Evolutionary conservation across 2,329 filamentous ascomycete genomes (phyloP).

Genomic region (Ceratocystis destructans): DNA sequence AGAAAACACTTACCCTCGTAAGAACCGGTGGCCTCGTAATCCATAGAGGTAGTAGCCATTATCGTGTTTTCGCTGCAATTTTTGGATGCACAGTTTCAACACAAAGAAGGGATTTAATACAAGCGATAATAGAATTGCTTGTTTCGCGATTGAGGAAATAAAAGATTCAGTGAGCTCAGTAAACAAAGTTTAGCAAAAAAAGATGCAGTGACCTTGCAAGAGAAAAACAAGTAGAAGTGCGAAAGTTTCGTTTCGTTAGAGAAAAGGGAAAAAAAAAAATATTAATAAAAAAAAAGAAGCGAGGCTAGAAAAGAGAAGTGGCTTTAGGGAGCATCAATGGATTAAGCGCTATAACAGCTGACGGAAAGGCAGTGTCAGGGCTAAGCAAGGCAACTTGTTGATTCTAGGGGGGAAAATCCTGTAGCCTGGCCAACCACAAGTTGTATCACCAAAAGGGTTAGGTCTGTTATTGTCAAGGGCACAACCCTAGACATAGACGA

Average conservation of each 20-base stretch:
- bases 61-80: slow-evolving; percentile 19
- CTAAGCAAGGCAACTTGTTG: not conserved
- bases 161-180: not conserved
- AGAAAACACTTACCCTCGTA: slow-evolving; percentile 42
- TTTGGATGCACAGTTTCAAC: slow-evolving; percentile 20
- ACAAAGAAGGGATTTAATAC: slow-evolving; percentile 23
- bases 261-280: not conserved
- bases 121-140: slow-evolving; percentile 19
- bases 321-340: slow-evolving; percentile 1
- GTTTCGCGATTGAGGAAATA: not conserved
- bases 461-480: not conserved
- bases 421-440: slow-evolving; percentile 7
- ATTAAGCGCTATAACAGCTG: not conserved
- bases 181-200: not conserved
- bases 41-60: slow-evolving; percentile 55
- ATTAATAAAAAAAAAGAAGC: not conserved
- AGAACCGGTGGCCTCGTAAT: slow-evolving; percentile 54
- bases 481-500: not conserved
- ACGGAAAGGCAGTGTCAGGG: not conserved
- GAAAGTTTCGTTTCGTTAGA: not conserved
- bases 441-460: not conserved
- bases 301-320: not conserved
- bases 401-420: slow-evolving; percentile 7
- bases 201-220: not conserved
- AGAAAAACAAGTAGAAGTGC: not conserved